These are phyloP conservation scores for Rhododendron henanense DNA, from an alignment of 148 eudicot genomes.

Conservation along the genomic window DNA sequence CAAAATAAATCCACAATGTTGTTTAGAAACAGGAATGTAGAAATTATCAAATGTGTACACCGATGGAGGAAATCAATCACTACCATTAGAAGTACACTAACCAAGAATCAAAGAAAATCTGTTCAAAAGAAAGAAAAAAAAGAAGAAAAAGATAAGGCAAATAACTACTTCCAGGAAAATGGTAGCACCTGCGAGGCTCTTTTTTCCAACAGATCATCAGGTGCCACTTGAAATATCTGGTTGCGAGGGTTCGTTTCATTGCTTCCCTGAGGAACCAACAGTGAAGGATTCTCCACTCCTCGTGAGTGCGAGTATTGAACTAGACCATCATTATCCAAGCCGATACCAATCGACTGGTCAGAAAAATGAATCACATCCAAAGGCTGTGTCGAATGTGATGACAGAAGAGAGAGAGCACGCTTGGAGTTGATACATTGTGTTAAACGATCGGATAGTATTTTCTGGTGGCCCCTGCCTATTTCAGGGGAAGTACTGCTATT, in stretches of 20 bases:
- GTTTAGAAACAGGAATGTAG: background rate
- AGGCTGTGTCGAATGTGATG: slow-evolving; percentile 25
- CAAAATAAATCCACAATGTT: background rate
- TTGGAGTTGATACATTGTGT: slow-evolving; percentile 16
- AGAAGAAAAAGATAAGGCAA: background rate
- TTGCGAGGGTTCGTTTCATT: slow-evolving; percentile 8
- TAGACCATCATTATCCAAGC: slow-evolving; percentile 16
- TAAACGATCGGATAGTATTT: slow-evolving; percentile 14
- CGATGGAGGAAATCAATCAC: background rate
- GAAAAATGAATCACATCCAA: slow-evolving; percentile 1
- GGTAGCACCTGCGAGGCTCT: slow-evolving; percentile 35
- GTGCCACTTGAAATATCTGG: slow-evolving; percentile 23
- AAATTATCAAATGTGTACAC: background rate
- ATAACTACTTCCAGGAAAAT: slow-evolving; percentile 36
- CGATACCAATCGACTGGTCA: slow-evolving; percentile 4
- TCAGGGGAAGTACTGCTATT: slow-evolving; percentile 12
- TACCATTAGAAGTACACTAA: background rate
- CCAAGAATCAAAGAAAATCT: background rate
- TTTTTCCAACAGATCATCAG: slow-evolving; percentile 25
- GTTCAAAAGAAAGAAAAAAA: background rate
- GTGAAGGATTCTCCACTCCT: background rate
- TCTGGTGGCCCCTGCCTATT: slow-evolving; percentile 15
- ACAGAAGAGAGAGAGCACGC: slow-evolving; percentile 70
- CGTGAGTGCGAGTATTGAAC: slow-evolving; percentile 10
- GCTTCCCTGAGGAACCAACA: background rate